Evolutionary conservation across 2,329 filamentous ascomycete genomes (phyloP).

Genomic region (Colletotrichum phormii): DNA sequence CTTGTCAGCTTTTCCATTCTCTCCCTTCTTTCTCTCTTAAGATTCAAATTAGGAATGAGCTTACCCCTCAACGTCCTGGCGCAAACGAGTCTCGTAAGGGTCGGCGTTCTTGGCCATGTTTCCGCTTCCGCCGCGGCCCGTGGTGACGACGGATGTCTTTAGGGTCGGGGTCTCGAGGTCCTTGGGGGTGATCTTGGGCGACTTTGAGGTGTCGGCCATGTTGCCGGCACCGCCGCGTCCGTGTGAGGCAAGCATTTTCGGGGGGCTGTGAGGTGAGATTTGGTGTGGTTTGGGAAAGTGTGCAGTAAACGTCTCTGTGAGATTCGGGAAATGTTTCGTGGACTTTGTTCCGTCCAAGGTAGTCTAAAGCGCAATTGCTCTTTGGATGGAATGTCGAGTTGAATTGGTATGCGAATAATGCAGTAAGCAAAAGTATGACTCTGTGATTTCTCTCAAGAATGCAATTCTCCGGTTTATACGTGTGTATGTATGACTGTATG

Average conservation of each 20-base stretch:
- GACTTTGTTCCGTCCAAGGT: background rate
- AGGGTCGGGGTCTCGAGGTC: conserved; percentile 86
- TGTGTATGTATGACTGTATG: too few relatives aligned
- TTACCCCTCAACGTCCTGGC: conserved; percentile 85
- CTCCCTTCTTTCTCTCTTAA: too few relatives aligned
- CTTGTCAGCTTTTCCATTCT: conserved; percentile 26
- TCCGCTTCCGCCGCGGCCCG: conserved; percentile 86
- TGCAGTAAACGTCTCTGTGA: too few relatives aligned
- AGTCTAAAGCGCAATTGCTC: too few relatives aligned
- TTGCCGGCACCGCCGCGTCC: conserved; percentile 85
- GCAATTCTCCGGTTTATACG: background rate
- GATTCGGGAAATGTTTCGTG: background rate
- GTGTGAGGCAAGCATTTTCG: conserved; percentile 67
- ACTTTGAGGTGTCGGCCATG: conserved; percentile 67
- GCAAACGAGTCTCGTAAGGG: conserved; percentile 77
- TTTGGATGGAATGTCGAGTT: too few relatives aligned
- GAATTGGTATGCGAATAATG: too few relatives aligned
- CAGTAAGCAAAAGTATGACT: background rate
- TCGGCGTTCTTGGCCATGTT: conserved; percentile 86
- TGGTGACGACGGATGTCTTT: conserved; percentile 87
- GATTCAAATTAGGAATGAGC: conserved; percentile 44
- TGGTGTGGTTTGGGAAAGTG: background rate
- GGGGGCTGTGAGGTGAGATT: conserved; percentile 8
- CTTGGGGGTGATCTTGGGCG: conserved; percentile 60
- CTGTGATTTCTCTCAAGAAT: background rate